Base-by-base conservation (phyloP, 179 eudicot genomes). In the Gypsophila paniculata region DNA sequence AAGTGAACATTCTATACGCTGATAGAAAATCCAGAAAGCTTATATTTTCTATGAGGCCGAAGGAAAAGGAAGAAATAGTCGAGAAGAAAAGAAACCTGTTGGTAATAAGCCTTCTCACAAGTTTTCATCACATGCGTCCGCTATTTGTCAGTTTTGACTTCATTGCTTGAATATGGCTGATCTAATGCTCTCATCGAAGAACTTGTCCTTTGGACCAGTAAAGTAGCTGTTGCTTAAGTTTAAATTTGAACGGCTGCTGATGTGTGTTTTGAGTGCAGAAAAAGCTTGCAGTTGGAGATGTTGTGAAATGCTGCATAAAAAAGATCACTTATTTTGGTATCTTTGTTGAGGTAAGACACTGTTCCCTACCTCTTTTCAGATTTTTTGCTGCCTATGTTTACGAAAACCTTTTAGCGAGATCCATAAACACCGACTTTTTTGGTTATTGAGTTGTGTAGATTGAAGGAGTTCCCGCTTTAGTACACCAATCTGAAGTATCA, bases 401-500 rank as follows among this genome's bases (percentile, higher is more conserved):
- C 9, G 13, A 18, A 26, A 48, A 3, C 26, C 44, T 1, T 61
- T 25, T 21, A 15, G 44, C 44, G 69, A 72, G 26, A 61, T 38
- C 32, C 23, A 69, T 13, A 22, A 48, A 70, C 42, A 26, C 59
- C 18, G 9, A 5, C 11, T 68, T 34, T 3, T 58, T 25, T 65
- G 26, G 26, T 34, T 11, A 67, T 36, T 70, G 75, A 48, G 38
- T 38, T 77, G 17, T 71, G 71, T 74, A 95, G 99, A 90, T 95
- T 82, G 99, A 90, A 83, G 96, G 90, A 64, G 91, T 95, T 74
- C 86, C 90, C 61, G 96, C 95, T 62, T 75, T 95, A 34, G 89
- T 95, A 76, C 95, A 92, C 79, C 93, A 86, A 81, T 75, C 93
- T 60, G 97, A 95, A 87, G 91, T 95, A 32, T 86, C 99, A 4